A percentile compares a stretch with the other conserved stretches of the same genome.
Evolutionary conservation across 2,329 filamentous ascomycete genomes (phyloP).

Genomic region (Coleophoma eucalyptorum): DNA sequence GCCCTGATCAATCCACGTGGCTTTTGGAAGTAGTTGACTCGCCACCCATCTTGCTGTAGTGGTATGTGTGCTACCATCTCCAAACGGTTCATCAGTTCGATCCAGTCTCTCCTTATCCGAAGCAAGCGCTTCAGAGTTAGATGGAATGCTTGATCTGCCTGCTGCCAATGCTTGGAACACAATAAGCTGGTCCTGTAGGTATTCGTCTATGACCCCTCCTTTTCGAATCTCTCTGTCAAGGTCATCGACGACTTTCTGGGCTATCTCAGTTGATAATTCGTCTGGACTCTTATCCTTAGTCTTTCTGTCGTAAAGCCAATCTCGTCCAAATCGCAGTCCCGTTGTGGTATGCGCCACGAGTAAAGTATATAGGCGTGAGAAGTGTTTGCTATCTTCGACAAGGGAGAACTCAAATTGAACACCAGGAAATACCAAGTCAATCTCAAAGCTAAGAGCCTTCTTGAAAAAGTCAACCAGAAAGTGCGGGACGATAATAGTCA

Average conservation of each 20-base stretch:
- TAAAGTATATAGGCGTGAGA: conserved; percentile 50
- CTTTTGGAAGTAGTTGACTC: conserved; percentile 43
- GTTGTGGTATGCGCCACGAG: conserved; percentile 48
- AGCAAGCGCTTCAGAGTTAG: conserved; percentile 7
- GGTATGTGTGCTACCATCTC: conserved; percentile 51
- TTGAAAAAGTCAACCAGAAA: conserved; percentile 39
- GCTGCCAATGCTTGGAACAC: conserved; percentile 55
- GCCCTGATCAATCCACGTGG: conserved; percentile 48
- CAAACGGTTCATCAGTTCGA: conserved; percentile 46
- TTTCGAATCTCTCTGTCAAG: conserved; percentile 41
- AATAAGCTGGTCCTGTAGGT: conserved; percentile 58
- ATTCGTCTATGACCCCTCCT: conserved; percentile 48
- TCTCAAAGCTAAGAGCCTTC: conserved; percentile 32
- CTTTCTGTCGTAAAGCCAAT: conserved; percentile 40
- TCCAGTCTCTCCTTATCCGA: conserved; percentile 34
- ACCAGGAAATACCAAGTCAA: conserved; percentile 38
- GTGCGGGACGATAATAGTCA: conserved; percentile 46
- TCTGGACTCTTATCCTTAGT: conserved; percentile 21
- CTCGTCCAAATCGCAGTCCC: conserved; percentile 45
- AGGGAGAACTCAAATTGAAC: conserved; percentile 40
- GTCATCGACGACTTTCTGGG: conserved; percentile 39
- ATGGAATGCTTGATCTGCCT: conserved; percentile 36
- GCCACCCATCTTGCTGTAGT: conserved; percentile 59
- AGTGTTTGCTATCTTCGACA: conserved; percentile 47
- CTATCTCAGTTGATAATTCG: conserved; percentile 34